Percentiles rank a stretch among this genome's conserved stretches.
phyloP scores from a whole-genome alignment of 371 early-diverging fungal genomes.

The Blakeslea trispora region DNA sequence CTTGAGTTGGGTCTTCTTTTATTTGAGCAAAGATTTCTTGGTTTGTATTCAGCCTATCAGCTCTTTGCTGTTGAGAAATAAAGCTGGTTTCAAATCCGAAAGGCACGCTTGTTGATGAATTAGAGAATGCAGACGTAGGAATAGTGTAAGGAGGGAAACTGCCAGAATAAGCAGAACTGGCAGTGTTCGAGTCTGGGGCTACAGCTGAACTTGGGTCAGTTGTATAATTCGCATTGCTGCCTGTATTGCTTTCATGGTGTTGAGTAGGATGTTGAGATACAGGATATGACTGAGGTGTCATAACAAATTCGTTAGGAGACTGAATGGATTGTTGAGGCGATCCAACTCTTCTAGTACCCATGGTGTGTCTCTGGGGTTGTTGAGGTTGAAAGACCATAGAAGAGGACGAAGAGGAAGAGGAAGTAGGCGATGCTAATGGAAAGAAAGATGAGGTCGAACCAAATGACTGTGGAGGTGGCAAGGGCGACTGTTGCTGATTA shows the following conservation, averaged over 20 bases:
- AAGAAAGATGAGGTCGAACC: constrained; percentile 27
- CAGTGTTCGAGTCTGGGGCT: background rate
- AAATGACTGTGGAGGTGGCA: constrained; percentile 16
- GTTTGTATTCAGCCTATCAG: constrained; percentile 4
- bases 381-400: constrained; percentile 34
- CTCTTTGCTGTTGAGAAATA: constrained; percentile 3
- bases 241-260: background rate
- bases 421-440: constrained; percentile 40
- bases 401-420: constrained; percentile 41
- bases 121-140: constrained; percentile 19
- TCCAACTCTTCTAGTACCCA: constrained; percentile 4
- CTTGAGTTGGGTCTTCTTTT: constrained; percentile 19
- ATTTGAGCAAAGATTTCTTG: constrained; percentile 5
- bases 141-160: constrained; percentile 24
- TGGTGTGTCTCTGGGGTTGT: constrained; percentile 4
- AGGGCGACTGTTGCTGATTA: constrained; percentile 10
- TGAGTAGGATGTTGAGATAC: constrained; percentile 17
- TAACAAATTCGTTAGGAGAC: constrained; percentile 22
- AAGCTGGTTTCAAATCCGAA: constrained; percentile 16
- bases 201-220: constrained; percentile 5
- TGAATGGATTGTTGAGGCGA: constrained; percentile 25
- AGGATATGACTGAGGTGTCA: constrained; percentile 22
- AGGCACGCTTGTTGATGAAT: constrained; percentile 14
- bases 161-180: constrained; percentile 12
- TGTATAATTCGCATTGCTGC: background rate